Conservation (phyloP, 495 filamentous ascomycete species). For the Aspergillus wentii region DNA sequence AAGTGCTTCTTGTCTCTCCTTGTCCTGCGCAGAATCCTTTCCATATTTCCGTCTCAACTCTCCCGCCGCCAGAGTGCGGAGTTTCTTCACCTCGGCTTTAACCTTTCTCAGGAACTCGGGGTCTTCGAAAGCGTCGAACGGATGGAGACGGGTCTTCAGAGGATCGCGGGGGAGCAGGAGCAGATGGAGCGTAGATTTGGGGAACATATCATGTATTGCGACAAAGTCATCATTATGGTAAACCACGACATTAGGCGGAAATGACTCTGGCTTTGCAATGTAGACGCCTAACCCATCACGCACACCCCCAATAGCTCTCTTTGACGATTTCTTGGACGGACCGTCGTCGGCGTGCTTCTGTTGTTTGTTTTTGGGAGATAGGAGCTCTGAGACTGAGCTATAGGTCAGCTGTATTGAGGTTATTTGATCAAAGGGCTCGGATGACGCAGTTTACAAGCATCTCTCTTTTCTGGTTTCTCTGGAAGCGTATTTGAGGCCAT, state of each 20-base stretch:
- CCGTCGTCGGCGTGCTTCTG: constrained; percentile 23
- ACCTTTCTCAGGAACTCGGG: constrained; percentile 63
- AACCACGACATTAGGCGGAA: constrained; percentile 58
- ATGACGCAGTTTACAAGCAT: constrained; percentile 27
- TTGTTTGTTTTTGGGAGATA: constrained; percentile 54
- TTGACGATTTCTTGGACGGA: constrained; percentile 22
- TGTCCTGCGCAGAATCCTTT: constrained; percentile 55
- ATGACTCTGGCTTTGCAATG: constrained; percentile 60
- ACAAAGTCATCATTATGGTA: constrained; percentile 69
- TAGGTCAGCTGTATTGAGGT: background rate
- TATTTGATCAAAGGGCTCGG: background rate
- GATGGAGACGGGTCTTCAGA: constrained; percentile 58
- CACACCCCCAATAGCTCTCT: constrained; percentile 27
- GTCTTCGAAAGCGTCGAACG: constrained; percentile 75
- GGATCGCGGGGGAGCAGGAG: constrained; percentile 78
- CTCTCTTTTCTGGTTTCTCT: constrained; percentile 29
- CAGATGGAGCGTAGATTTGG: constrained; percentile 79
- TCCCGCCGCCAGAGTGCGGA: constrained; percentile 60
- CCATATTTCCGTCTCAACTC: constrained; percentile 75
- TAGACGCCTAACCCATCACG: constrained; percentile 68
- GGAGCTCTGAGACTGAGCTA: constrained; percentile 61
- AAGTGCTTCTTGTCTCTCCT: constrained; percentile 51
- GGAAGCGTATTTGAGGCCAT: background rate
- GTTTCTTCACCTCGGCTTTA: constrained; percentile 51
- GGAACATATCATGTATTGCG: constrained; percentile 75